Evolutionary conservation across 257 asterid species (phyloP), one percentile per base, ranked within the genome.

Genomic region (Misopates orontium): DNA sequence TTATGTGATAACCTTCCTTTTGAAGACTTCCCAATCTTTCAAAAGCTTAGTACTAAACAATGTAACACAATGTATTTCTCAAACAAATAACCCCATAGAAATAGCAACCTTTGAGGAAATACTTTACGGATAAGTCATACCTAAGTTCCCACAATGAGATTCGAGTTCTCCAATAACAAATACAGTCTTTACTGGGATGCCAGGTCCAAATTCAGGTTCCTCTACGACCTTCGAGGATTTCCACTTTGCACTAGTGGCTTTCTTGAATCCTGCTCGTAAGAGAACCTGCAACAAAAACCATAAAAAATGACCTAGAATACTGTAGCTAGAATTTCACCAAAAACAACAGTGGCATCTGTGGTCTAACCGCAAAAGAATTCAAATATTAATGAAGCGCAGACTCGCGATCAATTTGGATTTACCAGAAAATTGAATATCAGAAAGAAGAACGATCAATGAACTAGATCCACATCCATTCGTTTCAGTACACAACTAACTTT

Each of bases 181-280:
- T 64, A 89, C 75, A 6, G 90, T 84, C 75, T 83, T 83, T 53
- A 78, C 28, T 1, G 94, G 88, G 52, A 73, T 23, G 54, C 89
- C 91, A 18, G 95, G 97, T 69, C 98, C 98, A 76, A 89, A 93
- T 62, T 83, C 97, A 77, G 98, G 97, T 66, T 93, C 97, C 72
- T 85, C 86, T 51, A 76, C 65, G 36, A 77, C 76, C 81, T 87
- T 89, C 64, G 56, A 66, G 71, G 87, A 75, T 49, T 58, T 82
- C 98, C 95, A 93, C 73, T 81, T 83, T 13, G 72, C 62, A 52
- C 66, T 79, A 19, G 66, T 49, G 67, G 69, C 68, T 59, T 73
- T 71, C 49, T 66, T 87, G 62, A 73, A 72, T 60, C 80, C 94
- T 47, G 80, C 74, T 77, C 72, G 79, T 54, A 62, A 76, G 60